A percentile compares a stretch with the other conserved stretches of the same genome.
These are phyloP conservation scores for Calocera viscosa DNA, from an alignment of 768 basidiomycete species.

Conservation along the genomic window DNA sequence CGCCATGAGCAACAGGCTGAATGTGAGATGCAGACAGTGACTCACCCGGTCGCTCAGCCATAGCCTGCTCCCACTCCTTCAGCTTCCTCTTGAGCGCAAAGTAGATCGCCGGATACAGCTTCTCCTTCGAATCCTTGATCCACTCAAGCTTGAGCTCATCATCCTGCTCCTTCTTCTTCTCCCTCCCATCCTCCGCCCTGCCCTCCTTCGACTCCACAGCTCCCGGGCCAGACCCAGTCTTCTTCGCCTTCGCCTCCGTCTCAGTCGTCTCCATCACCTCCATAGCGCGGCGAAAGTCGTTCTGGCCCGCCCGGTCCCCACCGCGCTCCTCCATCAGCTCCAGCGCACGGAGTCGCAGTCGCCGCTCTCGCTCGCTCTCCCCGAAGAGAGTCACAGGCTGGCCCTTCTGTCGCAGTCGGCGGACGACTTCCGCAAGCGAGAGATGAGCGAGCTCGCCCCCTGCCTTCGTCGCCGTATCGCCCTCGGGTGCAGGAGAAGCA, in stretches of 20 bases:
- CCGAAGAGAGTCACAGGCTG: slow-evolving; percentile 93
- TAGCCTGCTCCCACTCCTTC: slow-evolving; percentile 92
- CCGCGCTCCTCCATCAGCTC: slow-evolving; percentile 91
- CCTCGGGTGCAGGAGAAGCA: slow-evolving; percentile 25
- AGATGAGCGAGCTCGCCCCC: slow-evolving; percentile 54
- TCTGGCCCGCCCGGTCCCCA: slow-evolving; percentile 49
- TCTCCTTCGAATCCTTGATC: slow-evolving; percentile 56
- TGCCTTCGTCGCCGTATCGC: slow-evolving; percentile 24
- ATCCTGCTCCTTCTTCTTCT: slow-evolving; percentile 22
- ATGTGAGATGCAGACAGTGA: not conserved
- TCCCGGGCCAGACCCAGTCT: slow-evolving; percentile 45
- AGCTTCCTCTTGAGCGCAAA: slow-evolving; percentile 84
- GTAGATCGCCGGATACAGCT: slow-evolving; percentile 92
- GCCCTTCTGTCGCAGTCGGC: slow-evolving; percentile 76
- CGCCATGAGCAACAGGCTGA: not conserved
- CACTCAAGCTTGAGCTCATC: slow-evolving; percentile 42
- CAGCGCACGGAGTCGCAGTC: slow-evolving; percentile 77
- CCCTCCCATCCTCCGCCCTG: slow-evolving; percentile 10
- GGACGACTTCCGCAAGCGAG: slow-evolving; percentile 82
- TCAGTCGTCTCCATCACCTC: slow-evolving; percentile 38
- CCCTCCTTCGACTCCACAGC: slow-evolving; percentile 36
- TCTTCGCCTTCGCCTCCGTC: slow-evolving; percentile 77
- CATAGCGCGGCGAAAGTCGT: slow-evolving; percentile 63
- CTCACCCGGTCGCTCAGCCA: slow-evolving; percentile 85
- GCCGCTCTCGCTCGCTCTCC: slow-evolving; percentile 86